Evolutionary conservation across 495 filamentous ascomycete genomes (phyloP), one percentile per base, ranked within the genome.

Genomic region (Opeltia flavorubescens): DNA sequence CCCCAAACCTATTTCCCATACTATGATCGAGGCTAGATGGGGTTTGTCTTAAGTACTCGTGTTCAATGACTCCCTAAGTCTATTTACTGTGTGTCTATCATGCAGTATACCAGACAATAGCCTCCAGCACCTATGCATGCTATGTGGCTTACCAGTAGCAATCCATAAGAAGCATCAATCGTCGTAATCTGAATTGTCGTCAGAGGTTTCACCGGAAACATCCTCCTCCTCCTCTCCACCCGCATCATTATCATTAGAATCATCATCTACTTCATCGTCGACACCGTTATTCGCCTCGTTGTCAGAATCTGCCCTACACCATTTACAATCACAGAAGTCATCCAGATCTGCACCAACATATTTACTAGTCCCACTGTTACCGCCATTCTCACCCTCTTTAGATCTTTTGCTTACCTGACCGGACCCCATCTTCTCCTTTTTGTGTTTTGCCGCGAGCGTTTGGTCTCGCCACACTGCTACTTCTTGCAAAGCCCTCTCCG

Each of bases 401-500:
- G 38, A 17, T 4, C 21, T 41, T 12, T 41, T 41, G 21, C 38
- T 41, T 25, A 41, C 38, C 21, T 41, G 38, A 23, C 15, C 38
- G 20, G 21, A 23, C n/a, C 34, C 34, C n/a, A 36, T n/a, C 34
- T 36, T 36, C 15, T 36, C 34, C 47, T 62, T 65, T 40, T 53
- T 60, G 50, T 59, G 59, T 58, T 67, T 74, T 53, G 64, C 64
- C 40, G 59, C 56, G 17, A 72, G 15, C 51, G 71, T 56, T 7
- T 62, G 66, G 17, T 65, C 60, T 4, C 71, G 69, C 82, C 82
- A 86, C 11, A 24, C 52, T 20, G 60, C 68, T 0, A 72, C 72
- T 50, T 77, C 70, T 15, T 57, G 59, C n/a, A 81, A 48, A 25
- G 82, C 80, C 41, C 63, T 62, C 28, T 65, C 59, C 13, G 82